These are phyloP conservation scores for Ogataea naganishii DNA, from an alignment of 805 yeast genomes.

Conservation along the genomic window DNA sequence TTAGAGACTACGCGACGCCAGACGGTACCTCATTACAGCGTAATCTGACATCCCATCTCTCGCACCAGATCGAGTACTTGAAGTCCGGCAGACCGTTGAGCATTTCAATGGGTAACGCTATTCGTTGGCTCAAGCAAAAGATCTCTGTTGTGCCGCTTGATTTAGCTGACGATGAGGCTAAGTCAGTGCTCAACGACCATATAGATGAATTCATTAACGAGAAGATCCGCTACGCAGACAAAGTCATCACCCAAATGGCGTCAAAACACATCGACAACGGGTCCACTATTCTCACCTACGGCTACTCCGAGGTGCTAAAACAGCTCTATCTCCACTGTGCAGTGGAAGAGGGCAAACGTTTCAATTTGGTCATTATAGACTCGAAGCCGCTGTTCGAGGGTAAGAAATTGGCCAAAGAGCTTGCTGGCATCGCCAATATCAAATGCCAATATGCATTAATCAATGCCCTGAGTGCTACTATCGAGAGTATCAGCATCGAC, in stretches of 20 bases:
- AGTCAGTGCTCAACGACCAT: slow-evolving; percentile 47
- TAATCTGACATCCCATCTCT: slow-evolving; percentile 77
- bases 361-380: slow-evolving; percentile 82
- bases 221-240: slow-evolving; percentile 74
- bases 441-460: slow-evolving; percentile 73
- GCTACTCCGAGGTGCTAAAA: slow-evolving; percentile 77
- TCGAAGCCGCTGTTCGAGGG: slow-evolving; percentile 95
- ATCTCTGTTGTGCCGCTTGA: slow-evolving; percentile 78
- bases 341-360: slow-evolving; percentile 47
- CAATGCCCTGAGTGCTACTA: slow-evolving; percentile 68
- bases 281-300: slow-evolving; percentile 78
- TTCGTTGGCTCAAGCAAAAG: slow-evolving; percentile 94
- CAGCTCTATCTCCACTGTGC: slow-evolving; percentile 67
- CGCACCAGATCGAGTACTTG: slow-evolving; percentile 87
- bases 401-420: slow-evolving; percentile 56
- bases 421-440: slow-evolving; percentile 51
- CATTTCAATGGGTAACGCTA: slow-evolving; percentile 95
- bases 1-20: slow-evolving; percentile 77
- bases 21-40: slow-evolving; percentile 77
- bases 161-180: slow-evolving; percentile 58
- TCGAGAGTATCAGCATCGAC: slow-evolving; percentile 66
- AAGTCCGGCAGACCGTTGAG: slow-evolving; percentile 87
- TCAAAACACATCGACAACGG: slow-evolving; percentile 67
- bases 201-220: slow-evolving; percentile 81
- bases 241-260: slow-evolving; percentile 75